Evolutionary conservation across 2,329 filamentous ascomycete genomes (phyloP), one percentile per base, ranked within the genome.

Genomic region (Apiospora malaysiana): DNA sequence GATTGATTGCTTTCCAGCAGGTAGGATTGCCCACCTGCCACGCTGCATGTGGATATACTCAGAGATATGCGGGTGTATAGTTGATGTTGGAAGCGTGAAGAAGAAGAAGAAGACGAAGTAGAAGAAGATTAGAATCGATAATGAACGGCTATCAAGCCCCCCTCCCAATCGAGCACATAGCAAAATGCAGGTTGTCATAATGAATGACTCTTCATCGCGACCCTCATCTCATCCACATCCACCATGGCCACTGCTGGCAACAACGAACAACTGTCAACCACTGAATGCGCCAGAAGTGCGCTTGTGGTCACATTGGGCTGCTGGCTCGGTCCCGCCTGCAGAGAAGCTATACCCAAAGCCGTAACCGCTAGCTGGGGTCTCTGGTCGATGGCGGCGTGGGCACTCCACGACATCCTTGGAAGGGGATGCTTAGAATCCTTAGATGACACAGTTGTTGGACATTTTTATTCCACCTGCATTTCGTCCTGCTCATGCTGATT

Each of bases 391-490:
- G 66, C 66, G 66, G 43, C 43, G 66, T 47, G 66, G 43, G 43
- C 66, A 27, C 46, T 68, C 46, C 46, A 45, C 43, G 66, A 21
- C 66, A 68, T 68, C 66, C 66, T 68, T 68, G 66, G 43, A 45
- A 68, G 43, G 46, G 25, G 43, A 47, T 47, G 43, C 46, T 68
- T 68, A 68, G 43, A 68, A 47, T 47, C 25, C 46, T 68, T 68
- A 68, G 43, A 68, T 68, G 66, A 68, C 66, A 68, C 66, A 68
- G 66, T 68, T 47, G 66, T 68, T 47, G 66, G 66, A 47, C 66
- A 40, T 63, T 63, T 63, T 63, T 63, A 63, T 63, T 63, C 56
- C 56, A 63, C 56, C 56, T 63, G 56, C 56, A 63, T 63, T 40
- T 63, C 56, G 16, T 63, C 32, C 32, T 63, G 56, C 56, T 63